Evolutionary conservation across 768 basidiomycete species (phyloP).

Genomic region (Dentipellis sp.): DNA sequence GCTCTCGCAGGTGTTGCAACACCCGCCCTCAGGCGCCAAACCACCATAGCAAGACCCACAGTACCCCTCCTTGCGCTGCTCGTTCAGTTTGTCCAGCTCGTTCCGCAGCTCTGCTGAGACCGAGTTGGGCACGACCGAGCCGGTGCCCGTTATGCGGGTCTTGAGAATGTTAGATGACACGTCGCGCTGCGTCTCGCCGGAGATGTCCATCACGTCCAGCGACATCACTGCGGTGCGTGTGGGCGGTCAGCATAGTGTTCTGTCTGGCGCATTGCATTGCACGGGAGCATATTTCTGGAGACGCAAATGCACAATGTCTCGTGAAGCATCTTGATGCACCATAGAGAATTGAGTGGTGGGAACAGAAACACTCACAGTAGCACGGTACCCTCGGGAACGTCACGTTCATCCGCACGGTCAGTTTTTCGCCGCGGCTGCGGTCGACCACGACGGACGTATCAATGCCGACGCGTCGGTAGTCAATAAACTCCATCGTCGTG

Average conservation of each 20-base stretch:
- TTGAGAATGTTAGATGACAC: constrained; percentile 85
- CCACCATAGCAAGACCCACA: constrained; percentile 98
- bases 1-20: constrained; percentile 95
- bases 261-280: too few relatives aligned
- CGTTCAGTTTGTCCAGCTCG: constrained; percentile 75
- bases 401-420: constrained; percentile 85
- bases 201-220: constrained; percentile 96
- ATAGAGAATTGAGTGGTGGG: neutral
- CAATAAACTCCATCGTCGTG: constrained; percentile 89
- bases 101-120: constrained; percentile 63
- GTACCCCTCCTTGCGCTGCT: constrained; percentile 50
- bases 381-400: constrained; percentile 97
- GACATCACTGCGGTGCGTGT: constrained; percentile 63
- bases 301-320: neutral
- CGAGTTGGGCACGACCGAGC: constrained; percentile 47
- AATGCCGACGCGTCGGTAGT: constrained; percentile 79
- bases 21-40: constrained; percentile 60
- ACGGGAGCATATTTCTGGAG: neutral
- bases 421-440: constrained; percentile 87
- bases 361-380: constrained; percentile 59
- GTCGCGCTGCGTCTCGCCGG: constrained; percentile 89
- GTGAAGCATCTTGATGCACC: too few relatives aligned
- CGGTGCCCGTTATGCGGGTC: constrained; percentile 57
- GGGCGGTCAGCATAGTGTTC: neutral
- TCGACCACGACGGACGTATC: constrained; percentile 95